phyloP scores from a whole-genome alignment of 441 rosid genomes.

The Pelargonium cotyledonis region DNA sequence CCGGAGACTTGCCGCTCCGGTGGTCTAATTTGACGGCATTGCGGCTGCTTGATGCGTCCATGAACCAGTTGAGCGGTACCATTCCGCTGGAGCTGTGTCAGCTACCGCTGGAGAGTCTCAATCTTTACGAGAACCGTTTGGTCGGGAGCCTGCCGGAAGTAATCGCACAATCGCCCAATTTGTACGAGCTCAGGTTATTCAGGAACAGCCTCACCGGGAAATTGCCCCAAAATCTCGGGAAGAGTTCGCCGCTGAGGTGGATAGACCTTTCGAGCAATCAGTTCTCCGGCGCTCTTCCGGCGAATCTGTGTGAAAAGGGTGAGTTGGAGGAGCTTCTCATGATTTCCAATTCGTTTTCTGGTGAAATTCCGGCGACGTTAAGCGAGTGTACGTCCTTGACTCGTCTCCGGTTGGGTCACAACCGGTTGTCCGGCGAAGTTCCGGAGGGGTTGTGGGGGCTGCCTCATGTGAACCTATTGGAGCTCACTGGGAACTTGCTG shows the following conservation, averaged over 20 bases:
- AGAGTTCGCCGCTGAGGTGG: conserved; percentile 67
- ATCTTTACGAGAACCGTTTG: conserved; percentile 68
- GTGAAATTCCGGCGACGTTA: conserved; percentile 52
- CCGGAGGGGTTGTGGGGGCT: conserved; percentile 79
- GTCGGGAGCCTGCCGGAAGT: conserved; percentile 60
- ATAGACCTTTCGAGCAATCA: conserved; percentile 65
- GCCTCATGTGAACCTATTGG: conserved; percentile 69
- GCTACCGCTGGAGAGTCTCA: conserved; percentile 68
- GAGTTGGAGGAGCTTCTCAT: conserved; percentile 64
- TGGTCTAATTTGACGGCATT: conserved; percentile 49
- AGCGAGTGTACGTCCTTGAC: conserved; percentile 51
- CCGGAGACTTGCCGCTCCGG: conserved; percentile 63
- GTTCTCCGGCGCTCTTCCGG: conserved; percentile 61
- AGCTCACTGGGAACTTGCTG: conserved; percentile 51
- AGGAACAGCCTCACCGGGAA: conserved; percentile 54
- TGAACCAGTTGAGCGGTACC: conserved; percentile 61
- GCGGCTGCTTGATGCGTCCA: conserved; percentile 77
- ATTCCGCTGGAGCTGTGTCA: conserved; percentile 70
- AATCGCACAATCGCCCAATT: conserved; percentile 52
- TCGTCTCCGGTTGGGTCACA: conserved; percentile 64
- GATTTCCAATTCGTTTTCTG: conserved; percentile 62
- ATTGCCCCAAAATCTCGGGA: conserved; percentile 61
- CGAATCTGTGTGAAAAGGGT: conserved; percentile 52
- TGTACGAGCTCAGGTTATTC: conserved; percentile 78
- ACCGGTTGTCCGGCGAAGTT: conserved; percentile 61